Conservation (phyloP, 1,284 basidiomycete genomes). For the Apiotrichum siamense region DNA sequence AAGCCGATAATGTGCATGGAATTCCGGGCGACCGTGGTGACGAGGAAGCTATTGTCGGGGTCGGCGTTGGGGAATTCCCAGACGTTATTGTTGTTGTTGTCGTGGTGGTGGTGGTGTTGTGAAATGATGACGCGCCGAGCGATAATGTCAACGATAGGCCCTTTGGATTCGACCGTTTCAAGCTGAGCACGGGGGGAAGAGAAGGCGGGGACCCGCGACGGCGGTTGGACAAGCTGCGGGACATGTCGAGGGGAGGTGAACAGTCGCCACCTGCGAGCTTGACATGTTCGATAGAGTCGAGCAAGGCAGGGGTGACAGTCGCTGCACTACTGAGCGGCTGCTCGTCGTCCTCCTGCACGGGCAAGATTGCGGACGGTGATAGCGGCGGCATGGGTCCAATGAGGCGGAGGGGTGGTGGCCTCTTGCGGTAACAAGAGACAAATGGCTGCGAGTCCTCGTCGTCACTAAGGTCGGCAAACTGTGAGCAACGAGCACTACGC, state of each 20-base stretch:
- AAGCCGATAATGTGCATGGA: constrained; percentile 29
- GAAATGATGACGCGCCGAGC: constrained; percentile 16
- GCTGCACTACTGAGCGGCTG: neutral
- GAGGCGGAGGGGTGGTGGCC: neutral
- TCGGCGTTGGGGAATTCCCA: constrained; percentile 4
- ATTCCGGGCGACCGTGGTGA: constrained; percentile 18
- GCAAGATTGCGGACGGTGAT: neutral
- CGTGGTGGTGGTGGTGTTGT: constrained; percentile 10
- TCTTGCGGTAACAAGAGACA: neutral
- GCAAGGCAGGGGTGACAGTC: constrained; percentile 6
- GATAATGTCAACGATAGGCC: constrained; percentile 33
- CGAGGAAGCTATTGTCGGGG: constrained; percentile 13
- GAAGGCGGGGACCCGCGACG: constrained; percentile 9
- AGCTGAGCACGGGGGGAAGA: constrained; percentile 18
- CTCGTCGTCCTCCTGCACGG: neutral
- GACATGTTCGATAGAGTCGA: constrained; percentile 11
- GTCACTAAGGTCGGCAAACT: neutral
- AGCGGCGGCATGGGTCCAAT: neutral
- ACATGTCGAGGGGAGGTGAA: neutral
- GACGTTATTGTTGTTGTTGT: constrained; percentile 14
- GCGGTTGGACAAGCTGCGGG: constrained; percentile 1
- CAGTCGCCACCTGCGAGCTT: constrained; percentile 1
- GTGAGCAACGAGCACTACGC: neutral
- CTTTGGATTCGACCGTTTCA: constrained; percentile 38
- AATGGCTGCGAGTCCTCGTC: neutral